Conservation (phyloP, 371 early-diverging fungal genomes). For the Rhizopus delemar region DNA sequence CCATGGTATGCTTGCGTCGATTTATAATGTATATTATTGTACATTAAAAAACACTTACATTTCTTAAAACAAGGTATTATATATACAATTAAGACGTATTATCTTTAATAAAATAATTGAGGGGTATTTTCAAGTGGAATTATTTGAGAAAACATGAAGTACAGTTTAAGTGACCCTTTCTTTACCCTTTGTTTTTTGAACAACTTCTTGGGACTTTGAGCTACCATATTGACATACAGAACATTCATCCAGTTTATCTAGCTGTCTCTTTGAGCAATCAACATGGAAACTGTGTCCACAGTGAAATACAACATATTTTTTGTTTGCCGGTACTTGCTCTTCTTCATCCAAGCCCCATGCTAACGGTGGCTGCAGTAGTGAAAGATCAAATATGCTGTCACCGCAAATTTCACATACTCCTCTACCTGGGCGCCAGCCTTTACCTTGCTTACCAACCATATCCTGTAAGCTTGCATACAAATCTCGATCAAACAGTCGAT, state of each 20-base stretch:
- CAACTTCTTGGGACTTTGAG: constrained; percentile 13
- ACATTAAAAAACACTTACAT: too few relatives aligned
- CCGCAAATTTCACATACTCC: constrained; percentile 63
- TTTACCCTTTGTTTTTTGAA: constrained; percentile 6
- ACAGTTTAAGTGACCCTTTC: not conserved
- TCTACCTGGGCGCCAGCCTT: constrained; percentile 66
- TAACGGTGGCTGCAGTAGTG: constrained; percentile 36
- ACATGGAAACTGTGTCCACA: constrained; percentile 66
- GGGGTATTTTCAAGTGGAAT: not conserved
- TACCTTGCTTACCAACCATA: constrained; percentile 55
- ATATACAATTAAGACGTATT: too few relatives aligned
- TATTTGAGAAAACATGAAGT: not conserved
- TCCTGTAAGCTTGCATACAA: constrained; percentile 60
- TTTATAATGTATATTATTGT: too few relatives aligned
- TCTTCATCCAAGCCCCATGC: constrained; percentile 34
- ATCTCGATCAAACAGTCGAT: constrained; percentile 68
- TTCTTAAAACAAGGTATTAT: too few relatives aligned
- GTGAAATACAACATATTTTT: constrained; percentile 53
- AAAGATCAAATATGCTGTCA: constrained; percentile 50
- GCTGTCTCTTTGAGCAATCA: constrained; percentile 51
- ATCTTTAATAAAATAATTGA: too few relatives aligned
- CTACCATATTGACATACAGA: constrained; percentile 30
- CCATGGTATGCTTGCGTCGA: too few relatives aligned
- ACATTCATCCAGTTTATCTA: constrained; percentile 27
- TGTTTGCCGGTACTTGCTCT: constrained; percentile 6